Evolutionary conservation across 2,329 filamentous ascomycete species (phyloP).

Genomic region (Colletotrichum trifolii): DNA sequence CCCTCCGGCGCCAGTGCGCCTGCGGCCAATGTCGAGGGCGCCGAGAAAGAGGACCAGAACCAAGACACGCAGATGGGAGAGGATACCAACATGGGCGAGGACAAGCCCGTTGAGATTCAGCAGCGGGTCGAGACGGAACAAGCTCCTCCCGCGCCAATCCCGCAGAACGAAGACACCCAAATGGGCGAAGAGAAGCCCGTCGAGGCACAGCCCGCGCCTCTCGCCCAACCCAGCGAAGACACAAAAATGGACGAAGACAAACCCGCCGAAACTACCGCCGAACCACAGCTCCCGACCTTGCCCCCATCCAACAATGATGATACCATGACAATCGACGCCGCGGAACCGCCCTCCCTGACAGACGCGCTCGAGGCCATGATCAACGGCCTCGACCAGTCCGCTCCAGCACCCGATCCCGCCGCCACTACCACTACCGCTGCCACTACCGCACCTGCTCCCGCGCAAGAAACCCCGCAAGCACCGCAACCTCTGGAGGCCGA

Average conservation of each 20-base stretch:
- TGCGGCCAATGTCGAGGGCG: conserved; percentile 41
- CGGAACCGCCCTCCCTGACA: conserved; percentile 52
- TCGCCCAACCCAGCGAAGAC: background rate
- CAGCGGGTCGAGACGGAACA: too few relatives aligned
- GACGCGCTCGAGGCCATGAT: conserved; percentile 57
- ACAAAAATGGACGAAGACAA: conserved; percentile 1
- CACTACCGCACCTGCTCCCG: conserved; percentile 14
- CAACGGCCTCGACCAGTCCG: conserved; percentile 46
- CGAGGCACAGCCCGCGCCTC: conserved; percentile 13
- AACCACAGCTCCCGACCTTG: background rate
- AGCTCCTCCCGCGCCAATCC: background rate
- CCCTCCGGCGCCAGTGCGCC: conserved; percentile 46
- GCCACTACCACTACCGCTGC: background rate
- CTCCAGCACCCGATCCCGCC: conserved; percentile 1
- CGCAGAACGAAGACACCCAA: conserved; percentile 16
- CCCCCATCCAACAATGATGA: conserved; percentile 39
- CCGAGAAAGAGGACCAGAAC: background rate
- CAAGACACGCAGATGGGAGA: background rate
- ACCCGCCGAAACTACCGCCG: background rate
- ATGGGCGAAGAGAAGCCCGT: conserved; percentile 18
- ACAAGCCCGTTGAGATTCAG: background rate
- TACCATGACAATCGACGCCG: conserved; percentile 51
- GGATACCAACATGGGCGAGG: background rate
- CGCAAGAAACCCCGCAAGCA: conserved; percentile 1
- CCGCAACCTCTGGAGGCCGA: conserved; percentile 38